phyloP scores from a whole-genome alignment of 345 rosid species.

The Melastoma malabathricum region DNA sequence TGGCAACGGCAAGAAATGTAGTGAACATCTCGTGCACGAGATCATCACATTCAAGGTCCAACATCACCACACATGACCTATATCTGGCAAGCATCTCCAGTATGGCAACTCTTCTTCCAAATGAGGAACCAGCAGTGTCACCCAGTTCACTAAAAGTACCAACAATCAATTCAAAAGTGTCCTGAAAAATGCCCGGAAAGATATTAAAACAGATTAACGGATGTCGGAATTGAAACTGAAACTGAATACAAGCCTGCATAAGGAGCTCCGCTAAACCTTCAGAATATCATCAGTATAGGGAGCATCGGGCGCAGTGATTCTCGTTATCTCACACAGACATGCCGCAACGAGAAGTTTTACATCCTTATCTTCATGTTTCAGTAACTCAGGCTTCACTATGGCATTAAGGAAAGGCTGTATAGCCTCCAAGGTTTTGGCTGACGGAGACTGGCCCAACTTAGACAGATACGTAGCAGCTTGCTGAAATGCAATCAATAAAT shows the following conservation, averaged over 20 bases:
- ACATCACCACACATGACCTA: conserved; percentile 93
- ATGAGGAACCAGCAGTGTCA: conserved; percentile 75
- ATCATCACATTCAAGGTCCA: conserved; percentile 96
- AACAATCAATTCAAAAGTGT: conserved; percentile 71
- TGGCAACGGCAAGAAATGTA: conserved; percentile 76
- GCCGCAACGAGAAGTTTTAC: conserved; percentile 90
- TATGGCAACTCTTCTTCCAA: conserved; percentile 83
- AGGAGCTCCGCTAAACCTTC: conserved; percentile 37
- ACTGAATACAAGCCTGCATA: background rate
- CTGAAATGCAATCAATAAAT: conserved; percentile 26
- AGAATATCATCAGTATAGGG: conserved; percentile 74
- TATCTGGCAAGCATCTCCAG: conserved; percentile 90
- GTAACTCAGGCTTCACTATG: conserved; percentile 64
- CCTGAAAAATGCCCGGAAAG: conserved; percentile 32
- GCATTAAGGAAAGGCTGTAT: conserved; percentile 75
- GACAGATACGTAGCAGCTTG: conserved; percentile 77
- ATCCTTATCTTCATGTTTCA: conserved; percentile 88
- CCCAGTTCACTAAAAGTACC: conserved; percentile 73
- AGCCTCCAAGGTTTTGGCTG: conserved; percentile 46
- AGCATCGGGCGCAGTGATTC: conserved; percentile 98
- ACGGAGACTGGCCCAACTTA: conserved; percentile 81
- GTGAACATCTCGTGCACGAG: conserved; percentile 81
- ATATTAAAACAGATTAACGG: conserved; percentile 4
- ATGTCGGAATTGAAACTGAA: background rate
- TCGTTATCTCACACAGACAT: conserved; percentile 89